A percentile compares a stretch with the other conserved stretches of the same genome.
Conservation (phyloP, 208 protist genomes). For the Crithidia sp. region DNA sequence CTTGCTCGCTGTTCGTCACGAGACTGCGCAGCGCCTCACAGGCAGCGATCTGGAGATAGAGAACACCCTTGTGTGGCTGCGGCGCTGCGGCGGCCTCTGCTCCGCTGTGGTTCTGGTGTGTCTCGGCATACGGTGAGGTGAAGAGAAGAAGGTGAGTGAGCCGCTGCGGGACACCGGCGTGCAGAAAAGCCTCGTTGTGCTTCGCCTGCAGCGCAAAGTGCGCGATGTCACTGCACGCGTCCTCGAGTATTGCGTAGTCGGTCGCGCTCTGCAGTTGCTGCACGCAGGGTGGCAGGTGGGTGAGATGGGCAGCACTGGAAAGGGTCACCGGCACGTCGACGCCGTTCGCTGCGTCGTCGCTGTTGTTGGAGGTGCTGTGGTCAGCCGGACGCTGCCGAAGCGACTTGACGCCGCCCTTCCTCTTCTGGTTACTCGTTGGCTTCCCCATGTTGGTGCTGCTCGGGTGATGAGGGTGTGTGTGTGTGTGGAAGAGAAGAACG, state of each 20-base stretch:
- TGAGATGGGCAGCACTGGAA: neutral
- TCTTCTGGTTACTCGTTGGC: neutral
- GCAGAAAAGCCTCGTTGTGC: constrained; percentile 44
- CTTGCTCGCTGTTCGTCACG: constrained; percentile 63
- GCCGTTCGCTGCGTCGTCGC: neutral
- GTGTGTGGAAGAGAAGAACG: neutral
- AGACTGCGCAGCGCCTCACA: constrained; percentile 66
- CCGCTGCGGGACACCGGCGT: constrained; percentile 46
- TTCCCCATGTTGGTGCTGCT: neutral
- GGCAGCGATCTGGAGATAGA: constrained; percentile 61
- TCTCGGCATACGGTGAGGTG: constrained; percentile 8
- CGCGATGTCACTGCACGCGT: constrained; percentile 57
- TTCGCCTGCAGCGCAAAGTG: constrained; percentile 49
- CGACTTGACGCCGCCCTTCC: constrained; percentile 1
- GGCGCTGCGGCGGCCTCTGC: neutral
- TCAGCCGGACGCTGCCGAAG: constrained; percentile 5
- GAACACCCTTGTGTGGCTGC: constrained; percentile 37
- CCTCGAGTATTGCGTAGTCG: constrained; percentile 53
- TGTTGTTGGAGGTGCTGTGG: neutral
- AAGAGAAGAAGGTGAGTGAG: constrained; percentile 57
- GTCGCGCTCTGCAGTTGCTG: constrained; percentile 40
- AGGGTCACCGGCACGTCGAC: neutral
- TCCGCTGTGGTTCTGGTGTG: neutral
- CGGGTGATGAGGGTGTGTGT: neutral
- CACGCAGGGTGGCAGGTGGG: constrained; percentile 41